Evolutionary conservation across 805 yeast species (phyloP).

Genomic region (Yamadazyma endophytica): DNA sequence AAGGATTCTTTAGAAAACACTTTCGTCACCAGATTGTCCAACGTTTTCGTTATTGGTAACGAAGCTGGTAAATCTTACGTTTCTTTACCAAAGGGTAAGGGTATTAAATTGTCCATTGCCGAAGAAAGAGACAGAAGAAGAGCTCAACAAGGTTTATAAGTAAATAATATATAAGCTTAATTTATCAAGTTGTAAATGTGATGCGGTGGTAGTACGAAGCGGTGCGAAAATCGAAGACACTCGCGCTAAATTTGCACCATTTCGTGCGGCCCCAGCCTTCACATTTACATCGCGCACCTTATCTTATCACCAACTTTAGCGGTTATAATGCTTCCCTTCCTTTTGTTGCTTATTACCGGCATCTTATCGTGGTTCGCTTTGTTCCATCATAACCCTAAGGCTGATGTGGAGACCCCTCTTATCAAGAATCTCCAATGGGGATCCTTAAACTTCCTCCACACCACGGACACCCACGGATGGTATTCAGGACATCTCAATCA

Average conservation of each 20-base stretch:
- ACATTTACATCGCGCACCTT: too few species aligned
- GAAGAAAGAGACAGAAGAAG: conserved; percentile 45
- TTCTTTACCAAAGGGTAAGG: conserved; percentile 43
- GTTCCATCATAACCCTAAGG: too few species aligned
- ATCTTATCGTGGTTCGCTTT: too few species aligned
- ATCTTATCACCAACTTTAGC: too few species aligned
- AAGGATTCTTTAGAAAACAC: conserved; percentile 39
- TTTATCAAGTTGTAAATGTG: conserved; percentile 88
- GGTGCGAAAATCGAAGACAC: too few species aligned
- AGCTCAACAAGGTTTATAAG: conserved; percentile 26
- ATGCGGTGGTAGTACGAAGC: too few species aligned
- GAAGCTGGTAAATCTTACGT: conserved; percentile 39
- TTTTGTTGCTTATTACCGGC: too few species aligned
- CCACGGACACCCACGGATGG: conserved; percentile 99
- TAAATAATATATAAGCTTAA: conserved; percentile 3
- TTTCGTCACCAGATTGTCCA: conserved; percentile 39
- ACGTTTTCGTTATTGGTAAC: conserved; percentile 39
- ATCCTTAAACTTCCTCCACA: conserved; percentile 78
- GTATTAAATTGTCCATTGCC: conserved; percentile 39
- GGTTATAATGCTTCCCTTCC: too few species aligned
- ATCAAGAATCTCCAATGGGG: too few species aligned
- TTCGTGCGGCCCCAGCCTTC: too few species aligned
- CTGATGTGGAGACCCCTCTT: too few species aligned
- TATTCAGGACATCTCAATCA: conserved; percentile 84
- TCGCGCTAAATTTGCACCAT: too few species aligned